Base-by-base conservation (phyloP, 768 basidiomycete genomes). In the Tulasnella sp. region DNA sequence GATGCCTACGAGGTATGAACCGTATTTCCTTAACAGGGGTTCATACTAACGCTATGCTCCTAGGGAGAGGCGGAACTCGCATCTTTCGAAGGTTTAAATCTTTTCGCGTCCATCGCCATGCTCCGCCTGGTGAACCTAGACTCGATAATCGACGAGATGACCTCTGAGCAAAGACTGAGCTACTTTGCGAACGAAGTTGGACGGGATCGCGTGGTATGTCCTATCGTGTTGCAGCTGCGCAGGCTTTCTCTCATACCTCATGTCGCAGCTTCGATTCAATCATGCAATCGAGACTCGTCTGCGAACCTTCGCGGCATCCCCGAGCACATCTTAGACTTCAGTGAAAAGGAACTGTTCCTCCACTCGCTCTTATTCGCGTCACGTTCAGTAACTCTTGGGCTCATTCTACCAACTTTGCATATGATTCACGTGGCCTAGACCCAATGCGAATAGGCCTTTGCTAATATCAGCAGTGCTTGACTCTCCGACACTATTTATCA, bases 61-160 rank as follows among this genome's bases (percentile, higher is more conserved):
- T 82, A 93, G 92, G 89, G 90, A 46, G 92, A 93, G 80, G 84
- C 85, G 37, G 86, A 89, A 80, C 84, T 94, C 71, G 87, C 89
- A 0, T 82, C 83, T 1, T 85, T 89, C 11, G 84, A 86, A 6
- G 90, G 91, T 20, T 90, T 94, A 89, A 94, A 94, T 78, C 83
- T 85, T 7, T 92, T 93, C 82, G 89, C 90, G 0, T 90, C 93
- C 7, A 86, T 88, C n/a, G 83, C 91, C 4, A 87, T 94, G 77
- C 84, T 93, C 2, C 89, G 86, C 74, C 87, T 89, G 78, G 85
- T 86, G 9, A 84, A 86, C 5, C 81, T 92, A 7, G 87, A 90
- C 20, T 86, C 88, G 4, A 89, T 93, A 81, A 81, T 94, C 35
- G 85, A 88, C 18, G 77, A 77, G 42, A 83, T 88, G 83, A 82